Base-by-base conservation (phyloP, 768 basidiomycete genomes). In the Rhizopogon rudus region DNA sequence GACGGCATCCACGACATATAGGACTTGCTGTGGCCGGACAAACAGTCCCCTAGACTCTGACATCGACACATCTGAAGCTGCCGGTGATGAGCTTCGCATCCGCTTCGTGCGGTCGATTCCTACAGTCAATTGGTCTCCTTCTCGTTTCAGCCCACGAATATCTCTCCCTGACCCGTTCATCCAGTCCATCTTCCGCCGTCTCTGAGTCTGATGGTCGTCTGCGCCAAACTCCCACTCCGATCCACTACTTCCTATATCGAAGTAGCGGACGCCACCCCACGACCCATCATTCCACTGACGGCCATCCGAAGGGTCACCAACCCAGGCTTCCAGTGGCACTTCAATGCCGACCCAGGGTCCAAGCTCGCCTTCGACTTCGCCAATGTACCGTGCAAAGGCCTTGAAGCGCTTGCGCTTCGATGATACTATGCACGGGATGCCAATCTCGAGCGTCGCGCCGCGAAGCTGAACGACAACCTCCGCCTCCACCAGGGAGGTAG, bases 301-400 rank as follows among this genome's bases (percentile, higher is more conserved):
- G n/a, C 80, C 84, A 29, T 83, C 79, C 13, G 76, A 70, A 52
- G 75, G 71, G 25, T 81, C 79, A 10, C 72, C 75, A 1, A 73
- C 72, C 77, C 81, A 81, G n/a, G 71, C 71, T 31, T 68, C 68
- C 7, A 92, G 74, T 1, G 91, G 90, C 10, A 93, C 89, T 67
- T 95, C 93, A 14, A 95, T 89, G 13, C 93, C 93, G 6, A 94
- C 89, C 93, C 93, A 95, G 0, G 89, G 83, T 1, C 93, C 93
- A 5, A 65, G 61, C 67, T 93, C 89, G 39, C 92, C 93, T 48
- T 81, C 78, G 2, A 95, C 84, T 65, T 92, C 90, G 6, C 89
- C 93, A 51, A 95, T 92, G 66, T 95, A 94, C 5, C 92, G 75
- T 20, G 91, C 93, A 63, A 84, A 87, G 1, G 93, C 93, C 49